Evolutionary conservation across 139 green algal genomes (phyloP).

Genomic region (Auxenochlorella pyrenoidosa): DNA sequence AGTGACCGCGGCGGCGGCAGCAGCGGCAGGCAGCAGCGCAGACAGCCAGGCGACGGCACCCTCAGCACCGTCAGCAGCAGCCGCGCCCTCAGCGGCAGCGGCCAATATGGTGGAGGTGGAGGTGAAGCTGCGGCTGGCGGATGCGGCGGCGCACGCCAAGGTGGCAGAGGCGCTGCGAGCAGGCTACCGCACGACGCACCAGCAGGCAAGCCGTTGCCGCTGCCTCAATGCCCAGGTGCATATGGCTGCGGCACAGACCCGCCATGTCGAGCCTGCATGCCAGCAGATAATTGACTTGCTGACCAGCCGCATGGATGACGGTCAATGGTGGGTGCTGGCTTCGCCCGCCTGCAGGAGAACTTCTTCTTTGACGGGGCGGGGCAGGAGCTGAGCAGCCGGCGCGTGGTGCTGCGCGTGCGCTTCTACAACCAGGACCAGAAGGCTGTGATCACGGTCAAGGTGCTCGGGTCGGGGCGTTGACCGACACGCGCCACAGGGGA

Average conservation of each 20-base stretch:
- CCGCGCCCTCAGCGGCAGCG: no score
- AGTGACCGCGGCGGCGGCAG: constrained; percentile 1
- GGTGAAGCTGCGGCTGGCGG: constrained; percentile 89
- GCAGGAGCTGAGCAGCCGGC: constrained; percentile 76
- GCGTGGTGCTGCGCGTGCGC: constrained; percentile 81
- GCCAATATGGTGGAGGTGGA: constrained; percentile 78
- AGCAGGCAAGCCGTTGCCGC: constrained; percentile 34
- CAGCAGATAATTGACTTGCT: not conserved
- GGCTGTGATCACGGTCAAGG: constrained; percentile 90
- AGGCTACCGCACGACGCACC: constrained; percentile 48
- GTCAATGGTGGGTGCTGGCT: not conserved
- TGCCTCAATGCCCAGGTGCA: not conserved
- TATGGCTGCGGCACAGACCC: no score
- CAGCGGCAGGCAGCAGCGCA: not conserved
- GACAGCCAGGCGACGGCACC: not conserved
- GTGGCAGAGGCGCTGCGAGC: constrained; percentile 68
- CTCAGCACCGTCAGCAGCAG: not conserved
- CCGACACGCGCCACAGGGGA: no score
- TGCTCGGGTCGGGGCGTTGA: not conserved
- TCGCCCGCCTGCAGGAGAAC: constrained; percentile 84
- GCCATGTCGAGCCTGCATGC: not conserved
- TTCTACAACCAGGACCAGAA: constrained; percentile 87
- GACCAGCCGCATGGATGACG: not conserved
- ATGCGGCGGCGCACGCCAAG: constrained; percentile 66
- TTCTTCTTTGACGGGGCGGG: constrained; percentile 94